phyloP scores from a whole-genome alignment of 208 protist genomes.

The Wallacemonas sp. region DNA sequence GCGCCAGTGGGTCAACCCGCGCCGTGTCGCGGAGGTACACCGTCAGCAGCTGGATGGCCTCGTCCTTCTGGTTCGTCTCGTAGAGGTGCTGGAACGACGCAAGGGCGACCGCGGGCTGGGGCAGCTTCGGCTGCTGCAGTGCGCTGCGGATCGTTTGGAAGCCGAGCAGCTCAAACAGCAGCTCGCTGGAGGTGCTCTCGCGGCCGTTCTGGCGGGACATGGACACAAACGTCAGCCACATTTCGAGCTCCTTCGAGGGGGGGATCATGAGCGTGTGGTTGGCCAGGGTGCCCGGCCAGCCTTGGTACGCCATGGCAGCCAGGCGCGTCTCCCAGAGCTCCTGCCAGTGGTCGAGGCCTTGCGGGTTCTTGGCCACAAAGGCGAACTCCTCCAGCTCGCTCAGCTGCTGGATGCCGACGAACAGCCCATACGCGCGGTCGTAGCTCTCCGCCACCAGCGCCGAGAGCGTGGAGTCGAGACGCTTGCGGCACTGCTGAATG shows the following conservation, averaged over 20 bases:
- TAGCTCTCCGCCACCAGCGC: constrained; percentile 98
- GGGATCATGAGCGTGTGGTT: constrained; percentile 95
- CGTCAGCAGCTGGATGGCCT: constrained; percentile 69
- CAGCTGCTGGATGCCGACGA: constrained; percentile 98
- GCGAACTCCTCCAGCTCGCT: constrained; percentile 98
- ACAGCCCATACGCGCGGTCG: constrained; percentile 96
- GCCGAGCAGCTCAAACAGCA: constrained; percentile 87
- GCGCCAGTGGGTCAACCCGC: constrained; percentile 5
- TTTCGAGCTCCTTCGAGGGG: constrained; percentile 93
- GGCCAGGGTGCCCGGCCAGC: constrained; percentile 97
- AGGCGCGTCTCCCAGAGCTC: constrained; percentile 88
- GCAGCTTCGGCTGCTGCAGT: constrained; percentile 52
- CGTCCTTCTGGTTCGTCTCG: constrained; percentile 73
- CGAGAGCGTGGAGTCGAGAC: constrained; percentile 95
- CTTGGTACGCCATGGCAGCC: constrained; percentile 92
- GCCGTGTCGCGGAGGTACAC: constrained; percentile 70
- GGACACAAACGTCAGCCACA: constrained; percentile 98
- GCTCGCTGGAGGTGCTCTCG: constrained; percentile 85
- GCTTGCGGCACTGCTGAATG: constrained; percentile 86
- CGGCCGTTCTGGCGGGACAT: constrained; percentile 92
- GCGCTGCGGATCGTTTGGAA: constrained; percentile 64
- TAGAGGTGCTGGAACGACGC: constrained; percentile 88
- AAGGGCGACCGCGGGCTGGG: constrained; percentile 72
- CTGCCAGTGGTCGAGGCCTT: constrained; percentile 78
- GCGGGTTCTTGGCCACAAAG: constrained; percentile 66